These are phyloP conservation scores for Chlamydomonas incerta DNA, from an alignment of 139 green algal species.

Conservation along the genomic window DNA sequence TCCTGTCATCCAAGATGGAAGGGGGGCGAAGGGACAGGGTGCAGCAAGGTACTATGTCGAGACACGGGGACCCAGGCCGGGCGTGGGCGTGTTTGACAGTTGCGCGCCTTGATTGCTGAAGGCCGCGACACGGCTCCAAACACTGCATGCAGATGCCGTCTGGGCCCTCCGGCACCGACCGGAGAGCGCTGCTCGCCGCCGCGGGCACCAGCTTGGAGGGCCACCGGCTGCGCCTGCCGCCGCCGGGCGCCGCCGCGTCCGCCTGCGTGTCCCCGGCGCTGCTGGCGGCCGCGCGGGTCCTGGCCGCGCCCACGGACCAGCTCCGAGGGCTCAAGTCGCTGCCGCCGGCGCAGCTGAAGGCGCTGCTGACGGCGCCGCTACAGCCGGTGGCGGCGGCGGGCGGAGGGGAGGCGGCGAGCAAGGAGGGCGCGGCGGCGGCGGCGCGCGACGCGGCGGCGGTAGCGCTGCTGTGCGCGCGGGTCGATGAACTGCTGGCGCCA, in stretches of 20 bases:
- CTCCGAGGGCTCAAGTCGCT: conserved; percentile 5
- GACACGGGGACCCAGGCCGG: no score
- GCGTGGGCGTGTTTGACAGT: no score
- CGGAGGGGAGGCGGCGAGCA: background rate
- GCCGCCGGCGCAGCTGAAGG: background rate
- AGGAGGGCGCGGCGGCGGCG: background rate
- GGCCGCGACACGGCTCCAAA: no score
- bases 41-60: no score
- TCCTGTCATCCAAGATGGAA: background rate
- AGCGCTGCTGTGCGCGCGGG: background rate
- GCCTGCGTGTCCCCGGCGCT: background rate
- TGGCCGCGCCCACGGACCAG: background rate
- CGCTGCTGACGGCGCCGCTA: background rate
- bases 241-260: background rate
- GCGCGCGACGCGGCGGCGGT: background rate
- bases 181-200: background rate
- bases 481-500: background rate
- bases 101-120: no score
- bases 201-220: conserved; percentile 11
- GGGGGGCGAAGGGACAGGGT: no score
- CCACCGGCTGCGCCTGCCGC: background rate
- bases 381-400: no score
- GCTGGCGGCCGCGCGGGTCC: conserved; percentile 18
- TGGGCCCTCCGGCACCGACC: background rate
- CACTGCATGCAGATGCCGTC: background rate